Base-by-base conservation (phyloP, 352 stramenopile species). In the Phytophthora sansomeana region DNA sequence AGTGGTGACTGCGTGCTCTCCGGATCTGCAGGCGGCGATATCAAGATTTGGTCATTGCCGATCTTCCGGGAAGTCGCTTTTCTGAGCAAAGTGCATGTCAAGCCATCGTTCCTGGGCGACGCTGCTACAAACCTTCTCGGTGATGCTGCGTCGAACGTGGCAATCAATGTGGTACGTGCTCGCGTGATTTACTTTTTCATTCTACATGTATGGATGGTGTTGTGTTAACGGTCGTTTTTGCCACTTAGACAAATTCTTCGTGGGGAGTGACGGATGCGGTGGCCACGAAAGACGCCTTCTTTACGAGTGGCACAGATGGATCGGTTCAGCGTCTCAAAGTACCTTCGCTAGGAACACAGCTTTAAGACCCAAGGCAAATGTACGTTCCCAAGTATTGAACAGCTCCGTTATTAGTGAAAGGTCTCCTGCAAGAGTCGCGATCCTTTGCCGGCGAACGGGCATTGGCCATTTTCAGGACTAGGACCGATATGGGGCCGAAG, bases 41-140 rank as follows among this genome's bases (percentile, higher is more conserved):
- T 96, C 43, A 96, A 96, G 75, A 94, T 96, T 49, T 96, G 88
- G 88, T 92, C 88, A 13, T 63, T 96, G 24, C 87, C 88, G 10
- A 87, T 95, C 41, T 96, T 96, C 62, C 80, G 88, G 16, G 87
- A 96, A 58, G 63, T 95, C n/a, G 78, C 80, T 11, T 76, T 81
- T 43, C 65, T 92, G 17, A 79, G 60, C 54, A 96, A 93, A 64
- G 75, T 94, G 24, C 83, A 94, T 63, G 73, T 85, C 19, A 94
- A 93, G 64, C 81, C 86, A 54, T 93, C 85, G 17, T 93, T 95
- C 60, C 69, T 95, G 4, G 81, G 86, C 17, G 86, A 92, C 30
- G 85, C 83, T 1, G 86, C 85, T 7, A 89, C 83, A 6, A 96
- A 89, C 58, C 68, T 96, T 35, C 73, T 96, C 2, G 81, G 86